Conservation (phyloP, 805 yeast genomes). For the Pichia nanzhaoensis region DNA sequence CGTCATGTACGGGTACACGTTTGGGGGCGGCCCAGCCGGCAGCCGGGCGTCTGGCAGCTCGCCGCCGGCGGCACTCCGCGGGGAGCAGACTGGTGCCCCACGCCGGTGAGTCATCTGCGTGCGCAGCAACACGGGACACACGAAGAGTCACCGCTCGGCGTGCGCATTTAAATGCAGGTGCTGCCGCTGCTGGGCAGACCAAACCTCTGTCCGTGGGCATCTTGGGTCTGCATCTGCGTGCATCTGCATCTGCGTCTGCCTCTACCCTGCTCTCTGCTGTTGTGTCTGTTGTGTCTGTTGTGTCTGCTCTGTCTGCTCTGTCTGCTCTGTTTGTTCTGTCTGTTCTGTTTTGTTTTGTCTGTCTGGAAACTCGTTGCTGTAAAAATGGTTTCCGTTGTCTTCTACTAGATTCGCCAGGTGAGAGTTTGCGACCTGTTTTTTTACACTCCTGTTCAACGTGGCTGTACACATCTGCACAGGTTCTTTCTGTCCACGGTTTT, state of each 20-base stretch:
- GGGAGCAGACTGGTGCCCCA: too few relatives aligned
- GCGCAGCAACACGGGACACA: not conserved
- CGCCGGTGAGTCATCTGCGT: not conserved
- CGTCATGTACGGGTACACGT: slow-evolving; percentile 62
- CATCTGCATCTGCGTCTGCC: not conserved
- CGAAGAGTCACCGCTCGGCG: too few relatives aligned
- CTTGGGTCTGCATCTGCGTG: too few relatives aligned
- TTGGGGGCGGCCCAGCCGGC: too few relatives aligned
- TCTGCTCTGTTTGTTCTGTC: not conserved
- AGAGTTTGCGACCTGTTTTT: not conserved
- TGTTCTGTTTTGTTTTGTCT: not conserved
- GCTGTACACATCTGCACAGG: not conserved
- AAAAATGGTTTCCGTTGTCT: slow-evolving; percentile 1
- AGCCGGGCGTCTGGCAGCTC: too few relatives aligned
- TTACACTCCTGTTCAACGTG: not conserved
- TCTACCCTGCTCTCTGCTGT: not conserved
- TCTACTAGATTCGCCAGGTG: not conserved
- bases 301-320: not conserved
- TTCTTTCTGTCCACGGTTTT: too few relatives aligned
- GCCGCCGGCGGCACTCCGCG: too few relatives aligned
- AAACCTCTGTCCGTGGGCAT: too few relatives aligned
- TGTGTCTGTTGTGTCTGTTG: too few relatives aligned
- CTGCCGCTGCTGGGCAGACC: too few relatives aligned
- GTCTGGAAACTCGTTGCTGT: not conserved
- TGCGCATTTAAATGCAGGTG: too few relatives aligned